Evolutionary conservation across 495 filamentous ascomycete genomes (phyloP).

Genomic region (Neurospora discreta): DNA sequence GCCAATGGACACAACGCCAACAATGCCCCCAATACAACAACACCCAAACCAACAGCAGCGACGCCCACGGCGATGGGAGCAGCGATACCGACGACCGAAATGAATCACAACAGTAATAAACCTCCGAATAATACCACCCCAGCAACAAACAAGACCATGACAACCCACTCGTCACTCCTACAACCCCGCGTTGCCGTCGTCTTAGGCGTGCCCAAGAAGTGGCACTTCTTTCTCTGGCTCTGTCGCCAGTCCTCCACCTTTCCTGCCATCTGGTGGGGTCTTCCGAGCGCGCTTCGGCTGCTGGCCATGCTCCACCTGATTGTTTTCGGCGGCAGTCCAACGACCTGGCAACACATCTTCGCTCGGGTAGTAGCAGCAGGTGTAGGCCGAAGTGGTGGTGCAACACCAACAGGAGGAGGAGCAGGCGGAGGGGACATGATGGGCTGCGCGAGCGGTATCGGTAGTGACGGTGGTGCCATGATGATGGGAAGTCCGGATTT

Average conservation of each 20-base stretch:
- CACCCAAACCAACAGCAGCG: slow-evolving; percentile 1
- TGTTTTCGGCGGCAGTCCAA: slow-evolving; percentile 7
- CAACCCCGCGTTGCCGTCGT: slow-evolving; percentile 40
- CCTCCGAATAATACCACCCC: slow-evolving; percentile 37
- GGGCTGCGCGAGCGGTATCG: not conserved
- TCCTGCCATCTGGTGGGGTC: slow-evolving; percentile 33
- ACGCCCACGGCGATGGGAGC: not conserved
- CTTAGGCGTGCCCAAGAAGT: slow-evolving; percentile 33
- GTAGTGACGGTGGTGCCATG: not conserved
- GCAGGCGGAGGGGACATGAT: slow-evolving; percentile 32
- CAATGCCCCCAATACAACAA: not conserved
- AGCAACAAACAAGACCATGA: slow-evolving; percentile 29
- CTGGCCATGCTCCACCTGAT: slow-evolving; percentile 26
- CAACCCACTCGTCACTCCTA: slow-evolving; percentile 44
- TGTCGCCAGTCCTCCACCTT: slow-evolving; percentile 33
- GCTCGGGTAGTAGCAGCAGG: slow-evolving; percentile 24
- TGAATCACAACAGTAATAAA: not conserved
- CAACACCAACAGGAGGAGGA: slow-evolving; percentile 30
- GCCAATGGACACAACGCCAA: not conserved
- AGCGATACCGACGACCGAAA: not conserved
- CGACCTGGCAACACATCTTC: not conserved
- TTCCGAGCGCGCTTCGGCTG: slow-evolving; percentile 34
- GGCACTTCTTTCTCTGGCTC: slow-evolving; percentile 35
- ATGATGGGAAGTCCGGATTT: not conserved
- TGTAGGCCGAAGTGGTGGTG: slow-evolving; percentile 14